These are phyloP conservation scores for Monosporascus cannonballus DNA, from an alignment of 2,329 filamentous ascomycete species.

Conservation along the genomic window DNA sequence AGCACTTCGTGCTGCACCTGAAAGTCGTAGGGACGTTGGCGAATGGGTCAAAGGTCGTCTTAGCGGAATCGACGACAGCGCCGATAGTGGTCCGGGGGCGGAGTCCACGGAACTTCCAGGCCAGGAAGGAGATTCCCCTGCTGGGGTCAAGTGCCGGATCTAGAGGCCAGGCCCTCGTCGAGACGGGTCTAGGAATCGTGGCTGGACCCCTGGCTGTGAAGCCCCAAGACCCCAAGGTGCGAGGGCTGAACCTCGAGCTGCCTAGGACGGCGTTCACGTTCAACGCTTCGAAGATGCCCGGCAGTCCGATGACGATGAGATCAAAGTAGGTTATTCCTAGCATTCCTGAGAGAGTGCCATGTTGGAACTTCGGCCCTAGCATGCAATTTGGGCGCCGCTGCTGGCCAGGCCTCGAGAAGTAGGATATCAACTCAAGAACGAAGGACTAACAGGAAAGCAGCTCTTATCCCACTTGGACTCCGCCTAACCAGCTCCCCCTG, in stretches of 20 bases:
- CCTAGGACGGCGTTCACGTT: conserved; percentile 54
- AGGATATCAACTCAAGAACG: neutral
- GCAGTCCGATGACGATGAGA: conserved; percentile 48
- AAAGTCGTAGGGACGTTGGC: conserved; percentile 80
- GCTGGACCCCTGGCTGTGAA: conserved; percentile 50
- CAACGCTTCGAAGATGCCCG: conserved; percentile 49
- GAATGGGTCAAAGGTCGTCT: conserved; percentile 73
- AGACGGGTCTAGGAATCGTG: conserved; percentile 55
- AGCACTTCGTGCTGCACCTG: conserved; percentile 87
- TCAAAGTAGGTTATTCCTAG: conserved; percentile 45
- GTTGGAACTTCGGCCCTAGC: neutral
- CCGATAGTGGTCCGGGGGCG: conserved; percentile 91
- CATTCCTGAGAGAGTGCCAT: neutral
- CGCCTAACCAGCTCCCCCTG: conserved; percentile 37
- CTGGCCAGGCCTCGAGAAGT: neutral
- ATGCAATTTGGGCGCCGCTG: neutral
- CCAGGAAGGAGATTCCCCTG: conserved; percentile 85
- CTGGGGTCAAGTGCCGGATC: conserved; percentile 71
- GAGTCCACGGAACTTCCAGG: conserved; percentile 91
- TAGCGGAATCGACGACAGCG: conserved; percentile 80
- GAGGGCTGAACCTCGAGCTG: conserved; percentile 47
- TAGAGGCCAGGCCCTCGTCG: conserved; percentile 68
- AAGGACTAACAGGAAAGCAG: conserved; percentile 31
- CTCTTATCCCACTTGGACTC: conserved; percentile 53
- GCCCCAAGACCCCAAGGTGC: conserved; percentile 46